Conservation (phyloP, 1,139 yeast genomes). For the Scheffersomyces stambukii region DNA sequence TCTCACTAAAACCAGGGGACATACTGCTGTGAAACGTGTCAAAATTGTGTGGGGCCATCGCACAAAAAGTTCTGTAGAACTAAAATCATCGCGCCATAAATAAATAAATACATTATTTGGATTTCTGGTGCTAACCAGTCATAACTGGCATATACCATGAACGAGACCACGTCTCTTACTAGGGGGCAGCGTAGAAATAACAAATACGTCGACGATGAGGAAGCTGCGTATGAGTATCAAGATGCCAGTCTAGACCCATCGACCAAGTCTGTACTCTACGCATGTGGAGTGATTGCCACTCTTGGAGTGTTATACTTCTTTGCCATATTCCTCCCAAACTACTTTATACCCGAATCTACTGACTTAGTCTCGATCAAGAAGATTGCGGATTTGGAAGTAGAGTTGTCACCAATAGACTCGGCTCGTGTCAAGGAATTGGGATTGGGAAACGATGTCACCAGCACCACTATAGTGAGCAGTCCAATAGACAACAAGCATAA, state of each 20-base stretch:
- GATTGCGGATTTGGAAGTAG: conserved; percentile 21
- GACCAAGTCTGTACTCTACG: conserved; percentile 11
- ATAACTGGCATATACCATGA: too few species aligned
- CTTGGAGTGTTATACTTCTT: conserved; percentile 25
- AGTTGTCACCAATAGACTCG: too few species aligned
- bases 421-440: conserved; percentile 11
- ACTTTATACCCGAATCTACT: conserved; percentile 32
- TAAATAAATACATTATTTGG: too few species aligned
- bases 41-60: too few species aligned
- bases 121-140: conserved; percentile 1
- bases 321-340: conserved; percentile 28
- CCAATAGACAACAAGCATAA: neutral
- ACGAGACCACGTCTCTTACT: conserved; percentile 13
- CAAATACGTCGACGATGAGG: conserved; percentile 8
- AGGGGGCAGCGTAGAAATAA: neutral
- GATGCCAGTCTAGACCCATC: conserved; percentile 15
- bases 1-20: too few species aligned
- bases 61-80: too few species aligned
- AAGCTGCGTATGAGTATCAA: conserved; percentile 13
- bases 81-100: too few species aligned
- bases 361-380: conserved; percentile 23
- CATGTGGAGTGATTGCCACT: conserved; percentile 15
- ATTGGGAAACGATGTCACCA: too few species aligned
- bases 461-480: too few species aligned
- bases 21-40: too few species aligned